Evolutionary conservation across 2,329 filamentous ascomycete species (phyloP).

Genomic region (Colletotrichum sp.): DNA sequence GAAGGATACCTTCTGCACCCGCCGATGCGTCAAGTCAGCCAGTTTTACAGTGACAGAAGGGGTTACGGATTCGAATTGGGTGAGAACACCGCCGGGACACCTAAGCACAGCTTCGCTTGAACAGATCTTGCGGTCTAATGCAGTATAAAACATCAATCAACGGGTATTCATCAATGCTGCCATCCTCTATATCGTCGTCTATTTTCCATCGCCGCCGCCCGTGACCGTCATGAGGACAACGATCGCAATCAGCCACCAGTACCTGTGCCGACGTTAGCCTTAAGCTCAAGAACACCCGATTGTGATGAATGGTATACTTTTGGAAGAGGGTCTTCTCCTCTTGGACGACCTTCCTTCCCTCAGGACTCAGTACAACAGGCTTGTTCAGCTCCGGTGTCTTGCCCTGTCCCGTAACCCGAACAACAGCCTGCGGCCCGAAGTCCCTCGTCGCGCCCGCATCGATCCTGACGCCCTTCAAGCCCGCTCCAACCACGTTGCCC

Average conservation of each 20-base stretch:
- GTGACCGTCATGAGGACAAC: constrained; percentile 58
- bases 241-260: constrained; percentile 69
- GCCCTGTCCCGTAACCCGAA: constrained; percentile 53
- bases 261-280: constrained; percentile 51
- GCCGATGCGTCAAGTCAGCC: not conserved
- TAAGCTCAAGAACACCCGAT: not conserved
- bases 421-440: constrained; percentile 64
- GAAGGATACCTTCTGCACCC: not conserved
- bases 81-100: not conserved
- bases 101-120: not conserved
- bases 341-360: constrained; percentile 62
- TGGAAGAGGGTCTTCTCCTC: constrained; percentile 71
- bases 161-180: not conserved
- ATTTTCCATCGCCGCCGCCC: constrained; percentile 59
- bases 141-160: not conserved
- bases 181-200: constrained; percentile 48
- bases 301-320: constrained; percentile 54
- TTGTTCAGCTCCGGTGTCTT: constrained; percentile 66
- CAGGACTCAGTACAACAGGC: constrained; percentile 65
- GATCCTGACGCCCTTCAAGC: constrained; percentile 60
- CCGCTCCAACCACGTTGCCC: constrained; percentile 54
- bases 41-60: not conserved
- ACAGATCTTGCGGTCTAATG: not conserved
- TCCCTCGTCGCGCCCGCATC: constrained; percentile 70
- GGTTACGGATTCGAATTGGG: not conserved